A percentile compares a stretch with the other conserved stretches of the same genome.
Conservation (phyloP, 106 monocot species). For the Chionographis japonica region DNA sequence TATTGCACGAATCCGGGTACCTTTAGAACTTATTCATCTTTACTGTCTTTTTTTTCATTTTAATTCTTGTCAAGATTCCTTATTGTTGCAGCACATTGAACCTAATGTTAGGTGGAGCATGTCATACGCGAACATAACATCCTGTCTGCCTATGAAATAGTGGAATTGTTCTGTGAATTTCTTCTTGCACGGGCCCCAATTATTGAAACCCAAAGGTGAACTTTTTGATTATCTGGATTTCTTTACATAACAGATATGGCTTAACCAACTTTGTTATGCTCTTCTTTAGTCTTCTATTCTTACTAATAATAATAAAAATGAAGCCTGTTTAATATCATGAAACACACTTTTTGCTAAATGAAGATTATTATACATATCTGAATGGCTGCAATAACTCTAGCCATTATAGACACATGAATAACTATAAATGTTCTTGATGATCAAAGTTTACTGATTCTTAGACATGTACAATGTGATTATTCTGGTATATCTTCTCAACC, state of each 20-base stretch:
- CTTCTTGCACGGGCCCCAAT: constrained; percentile 91
- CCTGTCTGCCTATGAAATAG: constrained; percentile 81
- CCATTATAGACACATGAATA: no score
- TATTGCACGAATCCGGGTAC: constrained; percentile 86
- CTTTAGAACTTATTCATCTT: neutral
- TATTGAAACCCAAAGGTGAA: constrained; percentile 77
- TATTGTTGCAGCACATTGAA: neutral
- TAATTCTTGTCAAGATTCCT: constrained; percentile 2
- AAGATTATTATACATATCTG: no score
- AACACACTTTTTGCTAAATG: no score
- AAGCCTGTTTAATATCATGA: no score
- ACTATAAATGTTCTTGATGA: no score
- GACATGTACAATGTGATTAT: no score
- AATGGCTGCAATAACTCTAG: no score
- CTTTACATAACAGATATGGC: neutral
- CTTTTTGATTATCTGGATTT: neutral
- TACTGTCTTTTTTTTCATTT: neutral
- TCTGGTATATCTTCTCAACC: no score
- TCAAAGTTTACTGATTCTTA: no score
- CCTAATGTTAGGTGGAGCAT: constrained; percentile 78
- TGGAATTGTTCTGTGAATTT: constrained; percentile 95
- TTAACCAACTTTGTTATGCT: no score
- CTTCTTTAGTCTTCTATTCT: no score
- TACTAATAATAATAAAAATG: no score
- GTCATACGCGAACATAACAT: constrained; percentile 87